Evolutionary conservation across 345 rosid genomes (phyloP), one percentile per base, ranked within the genome.

Genomic region (Garcia nutans): DNA sequence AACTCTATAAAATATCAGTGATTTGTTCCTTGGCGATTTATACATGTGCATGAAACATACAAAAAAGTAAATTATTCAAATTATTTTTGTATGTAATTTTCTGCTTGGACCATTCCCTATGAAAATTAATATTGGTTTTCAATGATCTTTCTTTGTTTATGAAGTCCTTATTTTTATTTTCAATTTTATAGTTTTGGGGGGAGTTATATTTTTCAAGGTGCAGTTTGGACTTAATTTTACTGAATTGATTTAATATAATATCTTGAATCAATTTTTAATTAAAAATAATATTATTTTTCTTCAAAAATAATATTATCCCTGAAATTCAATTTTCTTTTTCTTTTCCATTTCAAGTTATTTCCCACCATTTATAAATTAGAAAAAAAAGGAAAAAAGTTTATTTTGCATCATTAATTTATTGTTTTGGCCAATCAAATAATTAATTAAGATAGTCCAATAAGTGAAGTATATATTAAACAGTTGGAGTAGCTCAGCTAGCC

Each of bases 371-470:
- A 33, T 3, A 33, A 33, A 37, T 33, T 33, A 33, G 4, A 37
- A 37, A 37, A 37, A 5, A 3, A 3, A 37, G 5, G 5, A 5
- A 37, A 37, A 37, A 4, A 37, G 47, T 17, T 68, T 47, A 7
- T 45, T 68, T 10, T 45, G 37, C 8, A 13, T 2, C 9, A 10
- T 22, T 41, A 11, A 57, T 57, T 55, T 61, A 23, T 45, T 42
- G 9, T 23, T 16, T 0, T 79, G 76, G 70, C 57, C 76, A 70
- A 61, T 31, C 73, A 68, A 77, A 33, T 66, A 47, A 74, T 66
- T 49, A 61, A 37, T 37, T 4, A 37, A 37, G 70, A 71, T 50
- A 3, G 72, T 74, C 75, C 65, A 67, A 76, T 65, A 77, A 76
- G 42, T 64, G 71, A 20, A 79, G 62, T 47, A 50, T 7, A 11